Conservation (phyloP, 2,329 filamentous ascomycete genomes). For the Zalaria sp. region DNA sequence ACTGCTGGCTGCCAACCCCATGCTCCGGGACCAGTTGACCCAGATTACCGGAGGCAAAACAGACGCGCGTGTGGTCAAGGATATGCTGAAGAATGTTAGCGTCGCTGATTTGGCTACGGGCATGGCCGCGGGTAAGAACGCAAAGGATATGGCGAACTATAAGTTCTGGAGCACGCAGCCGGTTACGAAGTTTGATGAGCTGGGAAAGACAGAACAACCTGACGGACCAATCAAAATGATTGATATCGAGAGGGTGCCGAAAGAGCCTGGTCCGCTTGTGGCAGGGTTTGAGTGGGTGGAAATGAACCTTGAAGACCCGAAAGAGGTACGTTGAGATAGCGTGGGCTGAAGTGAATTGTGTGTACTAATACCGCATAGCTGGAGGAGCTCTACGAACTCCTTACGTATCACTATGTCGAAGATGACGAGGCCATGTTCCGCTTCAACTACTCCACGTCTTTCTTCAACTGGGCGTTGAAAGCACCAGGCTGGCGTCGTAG, state of each 20-base stretch:
- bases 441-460: slow-evolving; percentile 84
- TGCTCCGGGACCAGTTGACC: slow-evolving; percentile 4
- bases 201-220: slow-evolving; percentile 38
- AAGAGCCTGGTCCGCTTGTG: slow-evolving; percentile 60
- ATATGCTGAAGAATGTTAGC: slow-evolving; percentile 46
- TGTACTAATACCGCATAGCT: slow-evolving; percentile 32
- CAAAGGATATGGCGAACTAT: slow-evolving; percentile 92
- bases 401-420: slow-evolving; percentile 92
- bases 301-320: slow-evolving; percentile 67
- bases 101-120: slow-evolving; percentile 62
- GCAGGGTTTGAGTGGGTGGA: slow-evolving; percentile 90
- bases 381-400: slow-evolving; percentile 79
- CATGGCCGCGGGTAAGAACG: slow-evolving; percentile 70
- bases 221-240: slow-evolving; percentile 79
- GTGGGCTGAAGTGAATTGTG: too few relatives aligned
- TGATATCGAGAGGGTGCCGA: slow-evolving; percentile 63
- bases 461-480: slow-evolving; percentile 89
- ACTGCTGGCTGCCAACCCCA: slow-evolving; percentile 6
- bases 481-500: slow-evolving; percentile 85
- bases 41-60: neutral
- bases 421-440: slow-evolving; percentile 95
- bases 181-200: slow-evolving; percentile 65
- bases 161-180: slow-evolving; percentile 99
- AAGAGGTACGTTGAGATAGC: slow-evolving; percentile 27
- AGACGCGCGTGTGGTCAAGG: slow-evolving; percentile 15